These are phyloP conservation scores for Geotrichum citri-aurantii DNA, from an alignment of 1,139 yeast genomes.

Conservation along the genomic window DNA sequence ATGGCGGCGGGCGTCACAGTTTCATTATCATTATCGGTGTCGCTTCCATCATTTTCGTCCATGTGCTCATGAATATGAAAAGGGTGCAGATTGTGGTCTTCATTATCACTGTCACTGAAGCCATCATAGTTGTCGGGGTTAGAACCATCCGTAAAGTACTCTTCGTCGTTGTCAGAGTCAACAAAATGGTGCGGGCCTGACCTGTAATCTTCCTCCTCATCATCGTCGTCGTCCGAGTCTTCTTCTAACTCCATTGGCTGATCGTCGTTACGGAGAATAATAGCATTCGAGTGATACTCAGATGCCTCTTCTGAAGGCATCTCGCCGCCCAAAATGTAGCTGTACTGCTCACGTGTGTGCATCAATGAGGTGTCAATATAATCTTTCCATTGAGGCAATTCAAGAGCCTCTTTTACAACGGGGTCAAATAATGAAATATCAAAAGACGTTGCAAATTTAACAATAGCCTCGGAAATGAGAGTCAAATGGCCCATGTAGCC, in stretches of 20 bases:
- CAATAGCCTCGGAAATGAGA: slow-evolving; percentile 87
- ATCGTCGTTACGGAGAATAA: slow-evolving; percentile 31
- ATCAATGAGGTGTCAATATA: slow-evolving; percentile 79
- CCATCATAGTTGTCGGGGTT: neutral
- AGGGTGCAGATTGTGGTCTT: neutral
- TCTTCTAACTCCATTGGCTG: slow-evolving; percentile 38
- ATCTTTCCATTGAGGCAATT: slow-evolving; percentile 62
- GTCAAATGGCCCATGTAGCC: slow-evolving; percentile 98
- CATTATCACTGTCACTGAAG: neutral
- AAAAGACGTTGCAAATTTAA: slow-evolving; percentile 77
- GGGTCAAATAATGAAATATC: slow-evolving; percentile 57
- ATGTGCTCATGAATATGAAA: neutral
- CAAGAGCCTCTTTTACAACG: slow-evolving; percentile 53
- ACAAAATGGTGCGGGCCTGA: slow-evolving; percentile 19
- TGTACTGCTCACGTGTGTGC: slow-evolving; percentile 89
- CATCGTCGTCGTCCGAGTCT: slow-evolving; percentile 24
- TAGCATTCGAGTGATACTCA: slow-evolving; percentile 47
- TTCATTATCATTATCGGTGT: neutral
- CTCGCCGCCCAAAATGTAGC: slow-evolving; percentile 85
- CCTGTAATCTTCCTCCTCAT: slow-evolving; percentile 37
- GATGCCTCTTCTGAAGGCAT: slow-evolving; percentile 39
- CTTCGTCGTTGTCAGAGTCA: slow-evolving; percentile 44
- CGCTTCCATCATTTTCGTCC: neutral
- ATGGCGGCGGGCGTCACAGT: neutral
- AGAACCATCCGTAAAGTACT: slow-evolving; percentile 29